Evolutionary conservation across 495 filamentous ascomycete genomes (phyloP).

Genomic region (Podospora tetraspora): DNA sequence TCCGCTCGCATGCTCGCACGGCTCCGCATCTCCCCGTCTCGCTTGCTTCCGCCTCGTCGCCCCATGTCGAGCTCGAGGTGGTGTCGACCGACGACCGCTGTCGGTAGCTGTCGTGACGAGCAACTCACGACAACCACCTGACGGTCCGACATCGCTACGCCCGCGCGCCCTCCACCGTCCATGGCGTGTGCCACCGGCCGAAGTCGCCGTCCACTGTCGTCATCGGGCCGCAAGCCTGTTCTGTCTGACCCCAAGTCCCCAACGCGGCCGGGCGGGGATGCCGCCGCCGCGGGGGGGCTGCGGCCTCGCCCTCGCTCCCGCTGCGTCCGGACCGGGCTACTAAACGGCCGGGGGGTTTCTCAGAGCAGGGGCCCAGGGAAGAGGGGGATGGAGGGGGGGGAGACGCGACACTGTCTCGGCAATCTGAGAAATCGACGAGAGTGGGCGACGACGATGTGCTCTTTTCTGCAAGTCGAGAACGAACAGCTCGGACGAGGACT

Average conservation of each 20-base stretch:
- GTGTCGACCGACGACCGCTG: not conserved
- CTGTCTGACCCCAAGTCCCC: not conserved
- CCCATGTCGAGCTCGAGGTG: not conserved
- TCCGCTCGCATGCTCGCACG: not conserved
- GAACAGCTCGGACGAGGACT: not conserved
- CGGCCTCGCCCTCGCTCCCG: not conserved
- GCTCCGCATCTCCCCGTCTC: not conserved
- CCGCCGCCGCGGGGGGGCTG: constrained; percentile 1
- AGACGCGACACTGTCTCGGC: not conserved
- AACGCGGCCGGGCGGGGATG: not conserved
- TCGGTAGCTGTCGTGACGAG: not conserved
- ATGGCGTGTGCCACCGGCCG: constrained; percentile 6
- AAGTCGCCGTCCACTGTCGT: not conserved
- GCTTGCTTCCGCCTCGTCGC: not conserved
- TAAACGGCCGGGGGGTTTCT: not conserved
- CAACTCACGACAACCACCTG: not conserved
- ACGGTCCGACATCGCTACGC: not conserved
- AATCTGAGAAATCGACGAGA: not conserved
- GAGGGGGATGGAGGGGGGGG: not conserved
- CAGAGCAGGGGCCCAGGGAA: not conserved
- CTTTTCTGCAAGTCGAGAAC: not conserved
- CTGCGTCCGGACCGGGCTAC: not conserved
- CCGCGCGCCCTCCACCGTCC: constrained; percentile 2
- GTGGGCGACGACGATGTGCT: not conserved
- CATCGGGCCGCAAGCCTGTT: not conserved